Conservation (phyloP, 2,329 filamentous ascomycete genomes). For the Ascochyta koolunga region DNA sequence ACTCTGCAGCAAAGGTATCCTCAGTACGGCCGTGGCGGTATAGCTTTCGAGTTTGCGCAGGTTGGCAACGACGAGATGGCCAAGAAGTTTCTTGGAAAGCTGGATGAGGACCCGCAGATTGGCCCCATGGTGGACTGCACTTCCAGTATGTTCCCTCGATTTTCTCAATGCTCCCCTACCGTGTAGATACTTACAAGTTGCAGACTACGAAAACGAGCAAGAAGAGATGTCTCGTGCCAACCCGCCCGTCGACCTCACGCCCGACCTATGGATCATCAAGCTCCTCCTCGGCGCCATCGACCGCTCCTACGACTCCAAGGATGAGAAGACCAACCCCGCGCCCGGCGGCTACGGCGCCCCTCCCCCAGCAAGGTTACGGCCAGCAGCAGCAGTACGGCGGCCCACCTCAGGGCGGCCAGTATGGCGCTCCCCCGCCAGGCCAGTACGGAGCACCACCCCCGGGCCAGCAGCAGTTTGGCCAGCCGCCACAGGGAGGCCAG, state of each 20-base stretch:
- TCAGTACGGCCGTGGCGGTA: slow-evolving; percentile 62
- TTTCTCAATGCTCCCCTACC: not conserved
- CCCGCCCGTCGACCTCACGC: slow-evolving; percentile 67
- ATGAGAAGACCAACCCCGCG: slow-evolving; percentile 60
- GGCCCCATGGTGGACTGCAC: slow-evolving; percentile 70
- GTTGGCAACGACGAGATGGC: slow-evolving; percentile 71
- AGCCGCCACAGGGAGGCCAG: slow-evolving; percentile 3
- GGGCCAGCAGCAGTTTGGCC: slow-evolving; percentile 12
- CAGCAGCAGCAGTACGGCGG: slow-evolving; percentile 29
- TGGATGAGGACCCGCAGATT: slow-evolving; percentile 68
- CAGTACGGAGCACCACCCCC: slow-evolving; percentile 32
- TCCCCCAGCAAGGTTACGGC: slow-evolving; percentile 31
- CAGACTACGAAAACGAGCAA: slow-evolving; percentile 71
- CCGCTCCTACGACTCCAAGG: slow-evolving; percentile 68
- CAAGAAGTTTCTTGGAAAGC: slow-evolving; percentile 65
- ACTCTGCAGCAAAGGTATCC: slow-evolving; percentile 54
- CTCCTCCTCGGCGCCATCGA: slow-evolving; percentile 72
- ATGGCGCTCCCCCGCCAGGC: slow-evolving; percentile 27
- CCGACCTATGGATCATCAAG: slow-evolving; percentile 71
- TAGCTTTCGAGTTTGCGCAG: slow-evolving; percentile 72
- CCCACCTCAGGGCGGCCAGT: slow-evolving; percentile 23
- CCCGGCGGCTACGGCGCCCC: slow-evolving; percentile 37
- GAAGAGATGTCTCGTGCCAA: slow-evolving; percentile 68
- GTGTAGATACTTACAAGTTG: slow-evolving; percentile 8
- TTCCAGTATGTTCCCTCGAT: slow-evolving; percentile 59